Conservation (phyloP, 352 stramenopile genomes). For the Discostella stelligera region DNA sequence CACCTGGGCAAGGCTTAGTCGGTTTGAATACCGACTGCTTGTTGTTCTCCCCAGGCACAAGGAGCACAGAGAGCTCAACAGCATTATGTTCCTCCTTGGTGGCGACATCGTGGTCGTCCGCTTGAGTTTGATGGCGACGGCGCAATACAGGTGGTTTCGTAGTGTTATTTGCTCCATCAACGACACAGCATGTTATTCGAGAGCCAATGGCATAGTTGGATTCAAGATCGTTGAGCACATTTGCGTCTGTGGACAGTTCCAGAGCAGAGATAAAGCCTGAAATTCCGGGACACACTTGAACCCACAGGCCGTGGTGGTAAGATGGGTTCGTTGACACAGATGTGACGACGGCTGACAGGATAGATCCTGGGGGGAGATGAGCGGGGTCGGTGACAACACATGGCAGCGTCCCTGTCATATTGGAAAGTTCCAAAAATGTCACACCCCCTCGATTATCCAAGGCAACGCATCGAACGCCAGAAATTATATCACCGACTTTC, state of each 20-base stretch:
- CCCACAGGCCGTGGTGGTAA: constrained; percentile 59
- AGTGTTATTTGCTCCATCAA: constrained; percentile 45
- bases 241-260: constrained; percentile 60
- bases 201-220: constrained; percentile 57
- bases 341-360: constrained; percentile 64
- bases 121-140: constrained; percentile 5
- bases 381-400: constrained; percentile 48
- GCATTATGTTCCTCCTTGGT: constrained; percentile 40
- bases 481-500: constrained; percentile 59
- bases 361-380: constrained; percentile 56
- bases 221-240: constrained; percentile 72
- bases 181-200: constrained; percentile 61
- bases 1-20: constrained; percentile 54
- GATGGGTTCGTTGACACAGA: constrained; percentile 42
- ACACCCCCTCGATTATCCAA: constrained; percentile 55
- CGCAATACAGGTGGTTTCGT: constrained; percentile 8
- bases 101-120: constrained; percentile 30
- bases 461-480: constrained; percentile 56
- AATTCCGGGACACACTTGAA: constrained; percentile 70
- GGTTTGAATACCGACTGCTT: constrained; percentile 35
- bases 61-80: constrained; percentile 56
- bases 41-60: constrained; percentile 19
- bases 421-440: constrained; percentile 70
- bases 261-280: constrained; percentile 71
- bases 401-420: constrained; percentile 27